These are phyloP conservation scores for Tulasnella sp. DNA, from an alignment of 768 basidiomycete genomes.

Conservation along the genomic window DNA sequence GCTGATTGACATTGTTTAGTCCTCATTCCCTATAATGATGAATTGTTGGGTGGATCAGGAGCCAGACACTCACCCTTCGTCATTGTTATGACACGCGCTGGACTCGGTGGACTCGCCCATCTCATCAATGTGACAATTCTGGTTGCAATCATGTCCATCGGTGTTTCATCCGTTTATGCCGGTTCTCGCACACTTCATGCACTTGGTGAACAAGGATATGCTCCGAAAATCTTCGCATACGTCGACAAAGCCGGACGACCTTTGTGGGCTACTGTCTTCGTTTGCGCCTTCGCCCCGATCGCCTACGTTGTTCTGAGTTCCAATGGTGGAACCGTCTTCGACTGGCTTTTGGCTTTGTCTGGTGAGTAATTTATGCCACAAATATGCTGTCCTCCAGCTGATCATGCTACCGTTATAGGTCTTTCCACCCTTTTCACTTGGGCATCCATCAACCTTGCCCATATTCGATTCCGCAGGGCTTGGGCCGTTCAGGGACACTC, in stretches of 20 bases:
- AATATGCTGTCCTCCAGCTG: slow-evolving; percentile 31
- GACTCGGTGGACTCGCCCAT: slow-evolving; percentile 48
- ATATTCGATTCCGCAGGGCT: slow-evolving; percentile 49
- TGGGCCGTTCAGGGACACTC: slow-evolving; percentile 41
- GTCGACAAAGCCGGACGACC: slow-evolving; percentile 55
- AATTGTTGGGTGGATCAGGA: background rate
- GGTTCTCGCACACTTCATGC: slow-evolving; percentile 48
- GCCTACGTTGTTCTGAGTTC: slow-evolving; percentile 22
- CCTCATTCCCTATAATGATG: background rate
- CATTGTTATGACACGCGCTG: slow-evolving; percentile 48
- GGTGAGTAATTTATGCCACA: background rate
- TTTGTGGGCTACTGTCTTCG: slow-evolving; percentile 30
- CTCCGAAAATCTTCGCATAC: slow-evolving; percentile 50
- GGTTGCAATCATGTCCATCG: slow-evolving; percentile 51
- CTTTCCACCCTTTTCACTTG: slow-evolving; percentile 57
- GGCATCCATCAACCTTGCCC: slow-evolving; percentile 43
- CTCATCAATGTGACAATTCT: slow-evolving; percentile 55
- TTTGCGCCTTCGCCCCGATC: slow-evolving; percentile 21
- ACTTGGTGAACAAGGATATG: slow-evolving; percentile 51
- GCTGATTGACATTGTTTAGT: background rate
- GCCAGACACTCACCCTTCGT: slow-evolving; percentile 50
- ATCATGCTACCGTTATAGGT: slow-evolving; percentile 39
- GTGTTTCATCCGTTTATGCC: slow-evolving; percentile 52
- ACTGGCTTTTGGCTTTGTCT: slow-evolving; percentile 24
- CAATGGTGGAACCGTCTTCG: slow-evolving; percentile 37